A percentile compares a stretch with the other conserved stretches of the same genome.
These are phyloP conservation scores for Recurvomyces mirabilis DNA, from an alignment of 495 filamentous ascomycete species.

Conservation along the genomic window DNA sequence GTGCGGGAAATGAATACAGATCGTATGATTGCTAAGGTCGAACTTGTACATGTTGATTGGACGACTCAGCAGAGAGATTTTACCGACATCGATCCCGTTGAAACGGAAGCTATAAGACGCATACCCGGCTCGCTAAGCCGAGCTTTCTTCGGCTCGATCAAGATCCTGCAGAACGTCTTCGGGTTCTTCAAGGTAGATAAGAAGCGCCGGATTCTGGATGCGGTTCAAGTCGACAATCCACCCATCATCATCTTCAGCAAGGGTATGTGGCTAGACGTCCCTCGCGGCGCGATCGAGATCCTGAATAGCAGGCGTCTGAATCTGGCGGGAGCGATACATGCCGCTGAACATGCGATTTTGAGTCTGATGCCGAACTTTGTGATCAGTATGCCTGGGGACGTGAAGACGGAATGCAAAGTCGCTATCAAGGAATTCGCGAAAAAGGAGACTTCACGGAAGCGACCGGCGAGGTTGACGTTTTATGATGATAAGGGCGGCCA, in stretches of 20 bases:
- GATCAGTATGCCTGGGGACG: slow-evolving; percentile 72
- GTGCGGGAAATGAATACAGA: slow-evolving; percentile 81
- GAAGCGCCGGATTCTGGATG: slow-evolving; percentile 73
- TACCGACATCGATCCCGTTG: slow-evolving; percentile 87
- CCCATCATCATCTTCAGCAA: slow-evolving; percentile 74
- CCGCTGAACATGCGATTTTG: slow-evolving; percentile 82
- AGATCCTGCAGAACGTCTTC: slow-evolving; percentile 75
- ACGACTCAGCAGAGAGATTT: slow-evolving; percentile 86
- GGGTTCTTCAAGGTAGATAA: slow-evolving; percentile 94
- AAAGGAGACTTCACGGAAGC: slow-evolving; percentile 61
- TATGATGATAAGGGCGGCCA: slow-evolving; percentile 89
- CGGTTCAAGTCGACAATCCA: slow-evolving; percentile 84
- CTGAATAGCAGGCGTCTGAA: slow-evolving; percentile 61
- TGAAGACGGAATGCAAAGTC: slow-evolving; percentile 87
- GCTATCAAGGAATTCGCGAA: slow-evolving; percentile 68
- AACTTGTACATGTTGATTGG: slow-evolving; percentile 87
- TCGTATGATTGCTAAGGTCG: slow-evolving; percentile 59
- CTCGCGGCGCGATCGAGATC: slow-evolving; percentile 64
- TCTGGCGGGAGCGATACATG: slow-evolving; percentile 83
- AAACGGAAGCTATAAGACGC: slow-evolving; percentile 69
- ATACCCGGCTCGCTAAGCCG: slow-evolving; percentile 46
- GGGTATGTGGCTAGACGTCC: slow-evolving; percentile 95
- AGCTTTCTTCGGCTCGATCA: slow-evolving; percentile 76
- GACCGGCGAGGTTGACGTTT: slow-evolving; percentile 82
- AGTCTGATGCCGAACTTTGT: slow-evolving; percentile 83